Evolutionary conservation across 345 rosid genomes (phyloP).

Genomic region (Eutrema heterophyllum): DNA sequence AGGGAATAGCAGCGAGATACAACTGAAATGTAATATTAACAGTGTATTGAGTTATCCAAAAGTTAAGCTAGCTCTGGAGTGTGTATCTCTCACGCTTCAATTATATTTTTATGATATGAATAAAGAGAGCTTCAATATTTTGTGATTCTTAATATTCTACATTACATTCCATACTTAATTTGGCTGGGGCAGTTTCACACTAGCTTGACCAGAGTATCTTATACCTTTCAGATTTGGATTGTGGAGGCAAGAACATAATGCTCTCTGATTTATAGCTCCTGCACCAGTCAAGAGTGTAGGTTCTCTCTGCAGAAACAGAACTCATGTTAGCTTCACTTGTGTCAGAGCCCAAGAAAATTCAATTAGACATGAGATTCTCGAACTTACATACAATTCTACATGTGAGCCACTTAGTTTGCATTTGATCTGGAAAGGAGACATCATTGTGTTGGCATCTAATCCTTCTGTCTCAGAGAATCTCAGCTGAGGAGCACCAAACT

Average conservation of each 20-base stretch:
- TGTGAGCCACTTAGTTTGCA: not conserved
- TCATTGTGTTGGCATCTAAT: slow-evolving; percentile 22
- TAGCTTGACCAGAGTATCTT: slow-evolving; percentile 23
- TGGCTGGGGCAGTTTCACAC: slow-evolving; percentile 25
- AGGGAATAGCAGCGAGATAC: slow-evolving; percentile 6
- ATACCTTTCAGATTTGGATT: slow-evolving; percentile 22
- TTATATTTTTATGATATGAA: slow-evolving; percentile 19
- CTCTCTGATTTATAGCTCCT: slow-evolving; percentile 17
- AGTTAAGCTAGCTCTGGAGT: not conserved
- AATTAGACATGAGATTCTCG: slow-evolving; percentile 20
- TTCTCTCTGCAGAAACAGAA: slow-evolving; percentile 3
- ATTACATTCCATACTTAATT: slow-evolving; percentile 21
- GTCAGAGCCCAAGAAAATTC: slow-evolving; percentile 13
- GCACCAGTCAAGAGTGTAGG: slow-evolving; percentile 12
- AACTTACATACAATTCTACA: slow-evolving; percentile 3
- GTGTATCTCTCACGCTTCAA: not conserved
- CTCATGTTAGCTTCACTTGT: slow-evolving; percentile 9
- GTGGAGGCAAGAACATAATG: slow-evolving; percentile 24
- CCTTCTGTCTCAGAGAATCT: slow-evolving; percentile 25
- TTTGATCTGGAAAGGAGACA: slow-evolving; percentile 15
- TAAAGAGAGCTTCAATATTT: not conserved
- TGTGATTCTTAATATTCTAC: not conserved
- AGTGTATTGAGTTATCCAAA: not conserved
- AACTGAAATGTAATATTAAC: slow-evolving; percentile 4
- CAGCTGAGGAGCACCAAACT: not conserved